Evolutionary conservation across 768 basidiomycete species (phyloP).

Genomic region (Tricholoma furcatifolium): DNA sequence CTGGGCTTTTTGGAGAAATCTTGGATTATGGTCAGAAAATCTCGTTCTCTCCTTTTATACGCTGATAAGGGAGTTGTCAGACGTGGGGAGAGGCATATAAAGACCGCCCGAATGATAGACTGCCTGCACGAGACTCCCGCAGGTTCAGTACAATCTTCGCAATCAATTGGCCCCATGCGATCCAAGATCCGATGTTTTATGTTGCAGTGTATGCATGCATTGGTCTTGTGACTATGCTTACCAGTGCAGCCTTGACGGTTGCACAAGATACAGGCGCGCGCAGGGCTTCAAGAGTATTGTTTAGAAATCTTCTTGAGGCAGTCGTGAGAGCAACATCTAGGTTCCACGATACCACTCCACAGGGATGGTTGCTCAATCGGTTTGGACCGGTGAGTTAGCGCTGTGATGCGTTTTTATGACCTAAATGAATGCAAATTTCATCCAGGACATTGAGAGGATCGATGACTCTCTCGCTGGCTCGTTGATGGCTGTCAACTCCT

Average conservation of each 20-base stretch:
- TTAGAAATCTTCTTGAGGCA: constrained; percentile 56
- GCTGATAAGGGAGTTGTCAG: constrained; percentile 22
- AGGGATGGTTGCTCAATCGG: constrained; percentile 80
- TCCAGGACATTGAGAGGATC: constrained; percentile 85
- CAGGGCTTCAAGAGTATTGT: constrained; percentile 44
- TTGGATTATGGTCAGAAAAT: constrained; percentile 64
- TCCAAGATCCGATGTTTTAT: constrained; percentile 68
- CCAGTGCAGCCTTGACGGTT: constrained; percentile 45
- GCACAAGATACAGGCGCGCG: constrained; percentile 64
- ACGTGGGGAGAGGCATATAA: constrained; percentile 70
- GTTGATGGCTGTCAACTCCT: constrained; percentile 74
- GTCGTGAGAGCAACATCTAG: constrained; percentile 86
- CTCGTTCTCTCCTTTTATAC: neutral
- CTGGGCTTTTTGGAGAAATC: constrained; percentile 59
- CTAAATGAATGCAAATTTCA: too few relatives aligned
- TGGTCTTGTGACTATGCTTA: constrained; percentile 46
- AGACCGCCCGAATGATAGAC: too few relatives aligned
- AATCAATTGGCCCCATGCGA: constrained; percentile 46
- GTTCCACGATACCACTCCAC: constrained; percentile 82
- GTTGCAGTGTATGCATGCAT: constrained; percentile 66
- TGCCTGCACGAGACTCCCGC: too few relatives aligned
- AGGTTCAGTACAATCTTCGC: constrained; percentile 18
- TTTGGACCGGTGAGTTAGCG: constrained; percentile 63
- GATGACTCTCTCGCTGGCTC: constrained; percentile 70
- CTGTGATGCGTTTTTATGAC: too few relatives aligned